Percentiles rank a stretch among this genome's conserved stretches.
Evolutionary conservation across 2,329 filamentous ascomycete genomes (phyloP).

Genomic region (Verticillium nubilum): DNA sequence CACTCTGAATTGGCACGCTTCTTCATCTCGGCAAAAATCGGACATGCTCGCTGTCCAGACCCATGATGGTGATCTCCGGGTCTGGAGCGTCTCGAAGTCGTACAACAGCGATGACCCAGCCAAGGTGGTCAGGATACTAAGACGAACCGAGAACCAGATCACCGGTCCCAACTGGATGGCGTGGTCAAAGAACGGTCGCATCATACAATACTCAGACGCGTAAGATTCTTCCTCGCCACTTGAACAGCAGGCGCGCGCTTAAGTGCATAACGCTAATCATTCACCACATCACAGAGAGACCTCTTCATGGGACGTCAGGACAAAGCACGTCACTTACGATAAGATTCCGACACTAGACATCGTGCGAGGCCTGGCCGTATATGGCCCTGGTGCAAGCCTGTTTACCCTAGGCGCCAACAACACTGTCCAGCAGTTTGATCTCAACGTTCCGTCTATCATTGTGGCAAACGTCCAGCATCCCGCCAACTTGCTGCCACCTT

Average conservation of each 20-base stretch:
- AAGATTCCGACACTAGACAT: conserved; percentile 79
- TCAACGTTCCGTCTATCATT: conserved; percentile 75
- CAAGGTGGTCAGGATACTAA: conserved; percentile 83
- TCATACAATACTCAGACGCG: conserved; percentile 89
- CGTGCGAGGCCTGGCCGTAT: conserved; percentile 77
- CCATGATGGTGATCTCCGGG: conserved; percentile 82
- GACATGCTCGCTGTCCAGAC: conserved; percentile 97
- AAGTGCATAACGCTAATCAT: conserved; percentile 22
- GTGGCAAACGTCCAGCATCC: conserved; percentile 85
- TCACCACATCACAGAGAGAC: conserved; percentile 60
- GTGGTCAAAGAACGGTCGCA: conserved; percentile 97
- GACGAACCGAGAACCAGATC: conserved; percentile 67
- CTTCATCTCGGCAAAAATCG: conserved; percentile 90
- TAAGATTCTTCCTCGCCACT: conserved; percentile 41
- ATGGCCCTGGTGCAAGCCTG: conserved; percentile 82
- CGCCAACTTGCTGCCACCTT: conserved; percentile 71
- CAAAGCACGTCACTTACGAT: conserved; percentile 93
- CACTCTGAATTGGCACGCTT: conserved; percentile 89
- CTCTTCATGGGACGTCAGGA: conserved; percentile 92
- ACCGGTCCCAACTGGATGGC: conserved; percentile 89
- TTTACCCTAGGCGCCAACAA: conserved; percentile 87
- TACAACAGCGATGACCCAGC: conserved; percentile 67
- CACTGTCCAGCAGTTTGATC: conserved; percentile 90
- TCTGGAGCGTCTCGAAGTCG: conserved; percentile 93
- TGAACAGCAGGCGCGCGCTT: conserved; percentile 40